Base-by-base conservation (phyloP, 352 stramenopile genomes). In the Pythium graminicola region DNA sequence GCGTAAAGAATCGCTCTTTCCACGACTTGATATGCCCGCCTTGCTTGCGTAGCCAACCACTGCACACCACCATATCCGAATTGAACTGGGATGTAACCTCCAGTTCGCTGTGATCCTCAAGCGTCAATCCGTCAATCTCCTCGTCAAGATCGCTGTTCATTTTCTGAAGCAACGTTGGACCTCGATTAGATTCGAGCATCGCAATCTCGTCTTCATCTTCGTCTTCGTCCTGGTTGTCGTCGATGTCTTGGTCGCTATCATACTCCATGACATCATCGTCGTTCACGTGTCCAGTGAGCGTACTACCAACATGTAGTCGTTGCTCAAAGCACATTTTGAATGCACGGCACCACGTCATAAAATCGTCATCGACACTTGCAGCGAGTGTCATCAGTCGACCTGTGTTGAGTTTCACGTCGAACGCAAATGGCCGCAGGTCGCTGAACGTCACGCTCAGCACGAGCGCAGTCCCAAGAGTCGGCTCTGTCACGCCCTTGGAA, bases 1-100 rank as follows among this genome's bases (percentile, higher is more conserved):
- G 62, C 1, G 76, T 89, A 59, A 93, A 93, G 45, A 85, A 93
- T 7, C 82, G 76, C 14, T 73, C 67, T 54, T 93, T 93, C 82
- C 82, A 93, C 50, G 72, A 89, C 60, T 86, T 89, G 50, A 93
- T 71, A 1, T 76, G 85, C 32, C 82, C 78, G 27, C 82, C 82
- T 72, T 93, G 77, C 54, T 93, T 93, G 9, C 71, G 70, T 6
- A 93, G 69, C 73, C 76, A 93, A 5, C 82, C 82, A 22, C 73
- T 86, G 62, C 77, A 93, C 9, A 77, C 56, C 6, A 81, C 70
- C 4, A 73, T 69, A 13, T 85, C 64, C 10, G 72, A 14, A 38
- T 67, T 57, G 41, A 67, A 62, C 1, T 28, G 11, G 16, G 52
- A 33, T 14, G 29, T 60, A n/a, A 67, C 31, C 14, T 36, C 31